These are phyloP conservation scores for Hyaloraphidium curvatum DNA, from an alignment of 192 early-diverging fungal species.

Conservation along the genomic window DNA sequence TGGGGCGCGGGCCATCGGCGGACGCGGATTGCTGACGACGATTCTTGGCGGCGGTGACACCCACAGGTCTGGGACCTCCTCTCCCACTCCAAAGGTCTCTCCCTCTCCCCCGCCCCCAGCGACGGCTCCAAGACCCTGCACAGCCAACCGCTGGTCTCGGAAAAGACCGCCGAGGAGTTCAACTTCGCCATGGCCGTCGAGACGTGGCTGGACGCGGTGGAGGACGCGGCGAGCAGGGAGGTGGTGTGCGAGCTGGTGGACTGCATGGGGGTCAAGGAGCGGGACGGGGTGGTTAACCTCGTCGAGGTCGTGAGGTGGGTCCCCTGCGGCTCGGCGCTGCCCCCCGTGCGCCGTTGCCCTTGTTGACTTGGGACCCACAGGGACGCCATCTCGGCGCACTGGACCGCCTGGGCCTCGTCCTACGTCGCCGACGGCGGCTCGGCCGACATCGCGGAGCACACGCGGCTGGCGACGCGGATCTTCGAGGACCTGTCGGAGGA, in stretches of 20 bases:
- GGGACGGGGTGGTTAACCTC: background rate
- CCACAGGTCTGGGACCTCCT: background rate
- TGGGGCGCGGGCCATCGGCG: constrained; percentile 28
- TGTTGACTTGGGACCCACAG: background rate
- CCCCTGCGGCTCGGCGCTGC: background rate
- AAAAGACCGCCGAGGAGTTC: constrained; percentile 66
- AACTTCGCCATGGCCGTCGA: constrained; percentile 45
- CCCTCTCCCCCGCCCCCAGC: background rate
- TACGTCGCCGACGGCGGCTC: background rate
- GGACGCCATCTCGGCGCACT: background rate
- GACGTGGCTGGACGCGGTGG: background rate
- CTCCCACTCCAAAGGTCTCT: background rate
- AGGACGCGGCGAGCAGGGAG: background rate
- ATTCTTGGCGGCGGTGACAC: background rate
- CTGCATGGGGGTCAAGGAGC: background rate
- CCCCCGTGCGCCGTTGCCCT: background rate
- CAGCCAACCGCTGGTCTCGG: constrained; percentile 55
- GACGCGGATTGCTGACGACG: background rate
- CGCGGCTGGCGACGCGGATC: background rate
- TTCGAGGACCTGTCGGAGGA: background rate
- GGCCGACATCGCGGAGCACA: background rate
- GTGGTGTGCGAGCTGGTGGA: background rate
- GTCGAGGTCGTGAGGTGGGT: background rate
- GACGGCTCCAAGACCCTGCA: constrained; percentile 29
- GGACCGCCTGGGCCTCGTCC: background rate